Conservation (phyloP, 1,284 basidiomycete species). For the Laetiporus sulphureus region DNA sequence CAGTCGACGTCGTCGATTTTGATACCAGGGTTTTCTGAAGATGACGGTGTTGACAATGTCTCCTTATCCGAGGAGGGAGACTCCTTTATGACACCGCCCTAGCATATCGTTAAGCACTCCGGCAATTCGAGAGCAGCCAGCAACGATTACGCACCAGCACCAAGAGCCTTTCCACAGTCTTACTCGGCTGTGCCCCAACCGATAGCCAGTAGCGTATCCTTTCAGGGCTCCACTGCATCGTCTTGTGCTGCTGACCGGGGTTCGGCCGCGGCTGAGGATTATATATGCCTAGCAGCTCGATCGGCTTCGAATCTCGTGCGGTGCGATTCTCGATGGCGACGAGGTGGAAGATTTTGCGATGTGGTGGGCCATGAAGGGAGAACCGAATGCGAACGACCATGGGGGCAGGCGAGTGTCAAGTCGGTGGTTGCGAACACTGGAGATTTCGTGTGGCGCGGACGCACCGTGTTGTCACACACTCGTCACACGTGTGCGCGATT, state of each 20-base stretch:
- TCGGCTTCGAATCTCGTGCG: conserved; percentile 82
- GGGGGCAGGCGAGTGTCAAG: no score
- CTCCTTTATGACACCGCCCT: no score
- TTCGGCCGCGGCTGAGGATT: conserved; percentile 60
- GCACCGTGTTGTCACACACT: no score
- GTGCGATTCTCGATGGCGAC: conserved; percentile 79
- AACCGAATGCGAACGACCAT: conserved; percentile 88
- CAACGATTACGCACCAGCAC: conserved; percentile 77
- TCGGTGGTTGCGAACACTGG: no score
- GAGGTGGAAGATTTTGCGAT: conserved; percentile 82
- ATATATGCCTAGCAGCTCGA: conserved; percentile 87
- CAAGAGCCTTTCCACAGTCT: conserved; percentile 72
- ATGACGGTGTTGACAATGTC: no score
- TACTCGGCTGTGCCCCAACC: conserved; percentile 80
- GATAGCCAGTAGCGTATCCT: conserved; percentile 87
- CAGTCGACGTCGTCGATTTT: no score
- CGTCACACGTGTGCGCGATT: no score
- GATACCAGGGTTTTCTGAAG: no score
- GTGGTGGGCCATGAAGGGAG: conserved; percentile 76
- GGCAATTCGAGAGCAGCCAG: no score
- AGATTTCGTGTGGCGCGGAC: no score
- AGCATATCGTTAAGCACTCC: no score
- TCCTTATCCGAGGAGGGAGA: no score
- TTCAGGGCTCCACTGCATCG: conserved; percentile 85
- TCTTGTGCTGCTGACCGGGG: conserved; percentile 52